phyloP scores from a whole-genome alignment of 306 rosid species.

The Cyclanthera cordifolia region DNA sequence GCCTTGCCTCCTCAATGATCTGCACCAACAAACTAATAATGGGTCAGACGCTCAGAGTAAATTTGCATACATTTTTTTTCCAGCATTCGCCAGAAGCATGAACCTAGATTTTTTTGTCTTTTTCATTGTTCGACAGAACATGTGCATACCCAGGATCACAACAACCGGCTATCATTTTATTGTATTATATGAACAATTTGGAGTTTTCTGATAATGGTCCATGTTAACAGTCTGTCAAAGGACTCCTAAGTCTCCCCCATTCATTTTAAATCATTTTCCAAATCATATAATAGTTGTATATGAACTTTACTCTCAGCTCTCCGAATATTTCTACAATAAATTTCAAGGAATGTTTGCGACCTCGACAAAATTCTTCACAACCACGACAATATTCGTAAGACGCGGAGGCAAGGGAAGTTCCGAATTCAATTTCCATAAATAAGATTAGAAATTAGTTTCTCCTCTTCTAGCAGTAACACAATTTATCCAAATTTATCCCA shows the following conservation, averaged over 20 bases:
- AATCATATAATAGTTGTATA: neutral
- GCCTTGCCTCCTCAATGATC: slow-evolving; percentile 38
- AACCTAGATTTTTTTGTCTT: slow-evolving; percentile 13
- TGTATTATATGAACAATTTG: slow-evolving; percentile 29
- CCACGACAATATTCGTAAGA: slow-evolving; percentile 15
- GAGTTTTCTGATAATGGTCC: slow-evolving; percentile 58
- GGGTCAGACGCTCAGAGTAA: slow-evolving; percentile 25
- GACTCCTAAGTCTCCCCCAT: slow-evolving; percentile 33
- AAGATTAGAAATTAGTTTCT: neutral
- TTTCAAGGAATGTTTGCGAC: slow-evolving; percentile 29
- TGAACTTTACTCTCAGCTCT: slow-evolving; percentile 21
- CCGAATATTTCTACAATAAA: slow-evolving; percentile 22
- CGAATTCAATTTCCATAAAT: slow-evolving; percentile 20
- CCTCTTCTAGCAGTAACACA: neutral
- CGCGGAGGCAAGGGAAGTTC: slow-evolving; percentile 9
- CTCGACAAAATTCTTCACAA: slow-evolving; percentile 29
- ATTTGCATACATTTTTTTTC: slow-evolving; percentile 22
- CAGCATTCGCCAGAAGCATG: slow-evolving; percentile 16
- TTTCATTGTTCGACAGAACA: slow-evolving; percentile 21
- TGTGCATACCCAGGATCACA: slow-evolving; percentile 27
- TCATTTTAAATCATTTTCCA: slow-evolving; percentile 21
- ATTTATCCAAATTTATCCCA: neutral
- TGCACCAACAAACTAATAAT: slow-evolving; percentile 54
- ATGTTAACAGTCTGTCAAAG: slow-evolving; percentile 61
- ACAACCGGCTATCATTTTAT: slow-evolving; percentile 39